Evolutionary conservation across 495 filamentous ascomycete species (phyloP).

Genomic region (Ramalina intermedia): DNA sequence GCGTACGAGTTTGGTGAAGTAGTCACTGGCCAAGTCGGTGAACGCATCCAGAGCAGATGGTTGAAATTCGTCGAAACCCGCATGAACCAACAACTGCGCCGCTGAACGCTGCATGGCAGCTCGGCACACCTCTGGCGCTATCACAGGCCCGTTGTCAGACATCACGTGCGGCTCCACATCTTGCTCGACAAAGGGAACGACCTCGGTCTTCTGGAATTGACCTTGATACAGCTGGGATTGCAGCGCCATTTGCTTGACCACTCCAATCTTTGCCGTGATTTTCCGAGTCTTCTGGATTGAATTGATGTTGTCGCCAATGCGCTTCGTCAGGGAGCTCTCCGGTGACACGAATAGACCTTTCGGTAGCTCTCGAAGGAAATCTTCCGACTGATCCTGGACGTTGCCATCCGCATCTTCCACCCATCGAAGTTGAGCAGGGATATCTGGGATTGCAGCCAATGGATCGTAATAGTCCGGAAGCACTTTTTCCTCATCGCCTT

Average conservation of each 20-base stretch:
- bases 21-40: conserved; percentile 82
- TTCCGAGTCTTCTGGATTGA: conserved; percentile 97
- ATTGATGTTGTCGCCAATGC: conserved; percentile 76
- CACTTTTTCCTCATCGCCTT: conserved; percentile 60
- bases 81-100: conserved; percentile 88
- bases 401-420: conserved; percentile 74
- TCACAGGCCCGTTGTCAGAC: conserved; percentile 74
- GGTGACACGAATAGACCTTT: conserved; percentile 65
- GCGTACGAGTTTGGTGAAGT: conserved; percentile 67
- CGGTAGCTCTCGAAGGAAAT: conserved; percentile 60
- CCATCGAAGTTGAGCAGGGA: conserved; percentile 65
- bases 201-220: conserved; percentile 94
- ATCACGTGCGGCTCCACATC: conserved; percentile 76
- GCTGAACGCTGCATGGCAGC: conserved; percentile 79
- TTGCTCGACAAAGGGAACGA: conserved; percentile 73
- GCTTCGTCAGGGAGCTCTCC: conserved; percentile 57
- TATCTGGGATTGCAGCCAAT: conserved; percentile 70
- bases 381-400: conserved; percentile 70
- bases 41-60: conserved; percentile 82
- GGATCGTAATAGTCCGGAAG: conserved; percentile 91
- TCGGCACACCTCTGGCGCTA: conserved; percentile 63
- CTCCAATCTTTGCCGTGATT: conserved; percentile 84
- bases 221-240: conserved; percentile 98
- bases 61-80: conserved; percentile 95
- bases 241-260: conserved; percentile 99